A percentile compares a stretch with the other conserved stretches of the same genome.
Conservation (phyloP, 306 rosid genomes). For the Gynostemma pentaphyllum region DNA sequence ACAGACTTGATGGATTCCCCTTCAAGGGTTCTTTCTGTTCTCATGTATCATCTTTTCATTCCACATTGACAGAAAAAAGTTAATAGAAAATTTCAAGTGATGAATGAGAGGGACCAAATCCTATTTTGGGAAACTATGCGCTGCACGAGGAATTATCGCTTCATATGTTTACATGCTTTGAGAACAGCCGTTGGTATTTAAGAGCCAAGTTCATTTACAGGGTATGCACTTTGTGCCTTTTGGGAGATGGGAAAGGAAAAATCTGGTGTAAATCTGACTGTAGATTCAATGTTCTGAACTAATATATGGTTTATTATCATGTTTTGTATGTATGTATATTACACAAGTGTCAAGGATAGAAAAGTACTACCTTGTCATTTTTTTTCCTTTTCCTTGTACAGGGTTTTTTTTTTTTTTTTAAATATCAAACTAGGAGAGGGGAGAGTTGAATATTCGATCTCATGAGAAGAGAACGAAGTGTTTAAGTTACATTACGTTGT, state of each 20-base stretch:
- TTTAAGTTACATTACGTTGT: no score
- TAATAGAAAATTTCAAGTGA: not conserved
- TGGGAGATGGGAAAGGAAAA: no score
- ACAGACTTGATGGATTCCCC: constrained; percentile 14
- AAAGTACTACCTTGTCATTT: not conserved
- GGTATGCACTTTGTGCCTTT: not conserved
- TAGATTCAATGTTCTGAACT: not conserved
- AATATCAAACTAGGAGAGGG: no score
- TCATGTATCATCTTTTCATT: not conserved
- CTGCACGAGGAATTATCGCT: not conserved
- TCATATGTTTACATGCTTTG: not conserved
- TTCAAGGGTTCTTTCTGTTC: constrained; percentile 4
- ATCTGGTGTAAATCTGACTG: no score
- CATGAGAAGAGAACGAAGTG: no score
- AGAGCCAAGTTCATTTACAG: not conserved
- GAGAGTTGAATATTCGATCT: no score
- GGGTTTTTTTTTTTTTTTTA: no score
- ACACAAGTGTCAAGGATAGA: not conserved
- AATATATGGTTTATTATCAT: not conserved
- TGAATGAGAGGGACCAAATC: not conserved
- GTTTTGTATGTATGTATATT: not conserved
- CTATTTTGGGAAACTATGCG: not conserved
- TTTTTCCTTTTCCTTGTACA: not conserved
- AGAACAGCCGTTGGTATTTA: not conserved
- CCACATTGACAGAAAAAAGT: not conserved